Conservation (phyloP, 352 stramenopile genomes). For the Ophiocytium majus region DNA sequence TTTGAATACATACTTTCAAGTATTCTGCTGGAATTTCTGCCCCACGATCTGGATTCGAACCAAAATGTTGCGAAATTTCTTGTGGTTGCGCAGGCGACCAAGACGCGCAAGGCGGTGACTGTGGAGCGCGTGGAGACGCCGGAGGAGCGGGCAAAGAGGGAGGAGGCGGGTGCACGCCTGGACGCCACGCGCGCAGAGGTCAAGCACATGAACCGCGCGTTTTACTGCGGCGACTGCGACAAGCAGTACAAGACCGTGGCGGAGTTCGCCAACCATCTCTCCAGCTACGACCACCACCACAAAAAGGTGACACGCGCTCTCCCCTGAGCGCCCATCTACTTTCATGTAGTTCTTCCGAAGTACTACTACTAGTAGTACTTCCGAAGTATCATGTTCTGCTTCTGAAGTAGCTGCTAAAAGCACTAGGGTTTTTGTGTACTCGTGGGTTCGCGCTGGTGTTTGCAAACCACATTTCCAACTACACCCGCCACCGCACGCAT, state of each 20-base stretch:
- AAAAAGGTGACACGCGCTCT: conserved; percentile 59
- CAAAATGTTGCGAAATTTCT: background rate
- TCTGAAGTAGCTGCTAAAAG: too few species aligned
- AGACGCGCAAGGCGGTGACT: conserved; percentile 63
- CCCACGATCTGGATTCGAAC: background rate
- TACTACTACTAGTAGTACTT: too few species aligned
- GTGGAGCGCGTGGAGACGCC: conserved; percentile 63
- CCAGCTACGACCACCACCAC: conserved; percentile 72
- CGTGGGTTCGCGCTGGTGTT: too few species aligned
- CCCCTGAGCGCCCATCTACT: too few species aligned
- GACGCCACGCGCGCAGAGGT: conserved; percentile 27
- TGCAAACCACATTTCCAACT: too few species aligned
- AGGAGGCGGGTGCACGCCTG: conserved; percentile 47
- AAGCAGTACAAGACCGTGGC: conserved; percentile 71
- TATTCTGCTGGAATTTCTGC: background rate
- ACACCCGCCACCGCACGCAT: too few species aligned
- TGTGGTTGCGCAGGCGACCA: conserved; percentile 57
- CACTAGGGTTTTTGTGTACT: too few species aligned
- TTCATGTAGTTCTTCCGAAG: too few species aligned
- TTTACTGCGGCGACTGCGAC: conserved; percentile 65
- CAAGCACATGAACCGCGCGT: conserved; percentile 62
- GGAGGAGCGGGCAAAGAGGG: conserved; percentile 55
- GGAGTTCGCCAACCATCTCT: conserved; percentile 71
- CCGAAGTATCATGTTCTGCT: too few species aligned
- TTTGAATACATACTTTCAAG: conserved; percentile 6